Evolutionary conservation across 306 rosid genomes (phyloP).

Genomic region (Benincasa hispida): DNA sequence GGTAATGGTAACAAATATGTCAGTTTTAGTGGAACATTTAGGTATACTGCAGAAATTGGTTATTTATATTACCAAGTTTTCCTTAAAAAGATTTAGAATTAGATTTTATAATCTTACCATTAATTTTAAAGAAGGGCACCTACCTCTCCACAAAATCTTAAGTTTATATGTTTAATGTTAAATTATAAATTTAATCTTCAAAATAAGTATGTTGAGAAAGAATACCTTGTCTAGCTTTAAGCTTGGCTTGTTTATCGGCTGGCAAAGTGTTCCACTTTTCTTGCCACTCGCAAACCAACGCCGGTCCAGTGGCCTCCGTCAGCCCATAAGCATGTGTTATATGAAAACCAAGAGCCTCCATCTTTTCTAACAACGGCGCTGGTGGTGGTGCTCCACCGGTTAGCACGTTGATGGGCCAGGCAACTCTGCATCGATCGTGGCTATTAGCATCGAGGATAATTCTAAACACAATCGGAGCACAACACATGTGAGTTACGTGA

Average conservation of each 20-base stretch:
- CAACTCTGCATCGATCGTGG: constrained; percentile 11
- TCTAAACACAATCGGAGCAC: constrained; percentile 74
- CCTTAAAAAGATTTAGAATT: no score
- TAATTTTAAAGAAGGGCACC: no score
- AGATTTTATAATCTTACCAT: no score
- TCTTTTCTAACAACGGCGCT: constrained; percentile 32
- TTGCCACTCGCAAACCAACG: constrained; percentile 88
- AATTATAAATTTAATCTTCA: no score
- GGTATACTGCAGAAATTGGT: no score
- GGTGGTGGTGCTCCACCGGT: constrained; percentile 96
- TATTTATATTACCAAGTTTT: no score
- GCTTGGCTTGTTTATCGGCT: constrained; percentile 22
- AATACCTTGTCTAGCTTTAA: constrained; percentile 62
- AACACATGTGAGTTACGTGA: constrained; percentile 84
- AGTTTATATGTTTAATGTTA: no score
- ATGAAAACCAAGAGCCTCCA: constrained; percentile 60
- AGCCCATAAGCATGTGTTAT: constrained; percentile 89
- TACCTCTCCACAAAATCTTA: no score
- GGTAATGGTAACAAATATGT: background rate
- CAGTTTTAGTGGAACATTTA: background rate
- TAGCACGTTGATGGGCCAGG: constrained; percentile 36
- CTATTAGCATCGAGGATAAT: constrained; percentile 42
- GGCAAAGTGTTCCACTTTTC: constrained; percentile 43
- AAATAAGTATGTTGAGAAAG: background rate
- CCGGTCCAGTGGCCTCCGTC: constrained; percentile 90